Percentiles rank a stretch among this genome's conserved stretches.
Evolutionary conservation across 495 filamentous ascomycete genomes (phyloP).

Genomic region (Penicillium nucicola): DNA sequence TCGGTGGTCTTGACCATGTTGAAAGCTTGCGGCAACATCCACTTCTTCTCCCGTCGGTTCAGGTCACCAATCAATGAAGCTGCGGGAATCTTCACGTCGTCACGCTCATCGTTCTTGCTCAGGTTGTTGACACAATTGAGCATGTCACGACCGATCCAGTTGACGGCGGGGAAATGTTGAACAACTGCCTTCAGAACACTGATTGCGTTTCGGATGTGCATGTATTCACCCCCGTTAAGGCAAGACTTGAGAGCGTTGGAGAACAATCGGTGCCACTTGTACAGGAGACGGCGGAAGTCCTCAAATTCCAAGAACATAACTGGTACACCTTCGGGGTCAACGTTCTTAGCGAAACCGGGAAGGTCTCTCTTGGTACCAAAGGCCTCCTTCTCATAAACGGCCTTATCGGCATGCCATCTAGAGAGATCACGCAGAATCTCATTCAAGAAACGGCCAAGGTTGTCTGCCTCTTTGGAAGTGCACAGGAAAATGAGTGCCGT

Average conservation of each 20-base stretch:
- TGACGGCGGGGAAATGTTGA: constrained; percentile 79
- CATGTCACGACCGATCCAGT: constrained; percentile 78
- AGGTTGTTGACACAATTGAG: constrained; percentile 62
- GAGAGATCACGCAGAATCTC: constrained; percentile 74
- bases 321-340: constrained; percentile 60
- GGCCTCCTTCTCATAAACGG: constrained; percentile 76
- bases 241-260: constrained; percentile 73
- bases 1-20: constrained; percentile 25
- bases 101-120: constrained; percentile 66
- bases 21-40: constrained; percentile 86
- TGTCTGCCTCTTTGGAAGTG: constrained; percentile 85
- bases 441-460: constrained; percentile 83
- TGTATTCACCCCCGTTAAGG: constrained; percentile 80
- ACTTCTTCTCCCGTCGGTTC: constrained; percentile 71
- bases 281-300: constrained; percentile 77
- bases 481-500: constrained; percentile 80
- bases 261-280: constrained; percentile 84
- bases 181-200: constrained; percentile 79
- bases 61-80: constrained; percentile 79
- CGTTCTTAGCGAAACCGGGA: constrained; percentile 65
- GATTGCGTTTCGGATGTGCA: constrained; percentile 96
- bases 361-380: constrained; percentile 59
- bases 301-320: constrained; percentile 73
- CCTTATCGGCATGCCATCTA: constrained; percentile 77
- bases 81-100: constrained; percentile 90